Percentiles rank a stretch among this genome's conserved stretches.
Evolutionary conservation across 83 land plant species (phyloP).

Genomic region (Diphasiastrum complanatum): DNA sequence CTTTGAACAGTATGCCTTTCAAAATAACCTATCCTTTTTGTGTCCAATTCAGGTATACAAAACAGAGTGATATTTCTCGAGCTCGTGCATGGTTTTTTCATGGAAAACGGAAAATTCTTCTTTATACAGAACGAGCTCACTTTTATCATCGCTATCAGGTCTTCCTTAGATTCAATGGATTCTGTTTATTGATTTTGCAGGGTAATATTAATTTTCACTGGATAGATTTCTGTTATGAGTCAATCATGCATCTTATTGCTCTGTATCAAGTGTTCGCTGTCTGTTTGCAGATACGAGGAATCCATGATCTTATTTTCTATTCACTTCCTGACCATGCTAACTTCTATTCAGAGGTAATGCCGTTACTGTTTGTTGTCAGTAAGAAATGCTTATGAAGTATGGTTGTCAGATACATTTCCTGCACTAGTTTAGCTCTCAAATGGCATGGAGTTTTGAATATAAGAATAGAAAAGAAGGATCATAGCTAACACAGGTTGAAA

Average conservation of each 20-base stretch:
- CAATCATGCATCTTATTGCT: background rate
- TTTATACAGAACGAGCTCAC: slow-evolving; percentile 89
- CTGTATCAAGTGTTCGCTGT: background rate
- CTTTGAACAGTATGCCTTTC: no score
- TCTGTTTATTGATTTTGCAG: background rate
- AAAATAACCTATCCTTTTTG: no score
- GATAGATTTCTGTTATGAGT: background rate
- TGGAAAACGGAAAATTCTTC: slow-evolving; percentile 66
- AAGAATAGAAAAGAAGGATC: no score
- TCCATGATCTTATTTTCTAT: slow-evolving; percentile 74
- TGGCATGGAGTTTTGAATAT: no score
- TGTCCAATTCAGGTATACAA: slow-evolving; percentile 79
- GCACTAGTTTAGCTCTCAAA: no score
- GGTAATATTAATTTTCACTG: background rate
- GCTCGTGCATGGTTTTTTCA: slow-evolving; percentile 76
- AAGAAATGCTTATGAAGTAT: background rate
- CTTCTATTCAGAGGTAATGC: slow-evolving; percentile 87
- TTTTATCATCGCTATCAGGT: slow-evolving; percentile 94
- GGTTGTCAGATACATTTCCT: background rate
- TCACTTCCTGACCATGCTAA: slow-evolving; percentile 88
- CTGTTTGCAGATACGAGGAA: slow-evolving; percentile 71
- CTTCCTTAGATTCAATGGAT: background rate
- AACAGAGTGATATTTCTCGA: slow-evolving; percentile 83
- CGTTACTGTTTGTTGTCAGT: background rate
- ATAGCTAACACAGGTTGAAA: no score